Base-by-base conservation (phyloP, 441 rosid species). In the Mallotus repandus region DNA sequence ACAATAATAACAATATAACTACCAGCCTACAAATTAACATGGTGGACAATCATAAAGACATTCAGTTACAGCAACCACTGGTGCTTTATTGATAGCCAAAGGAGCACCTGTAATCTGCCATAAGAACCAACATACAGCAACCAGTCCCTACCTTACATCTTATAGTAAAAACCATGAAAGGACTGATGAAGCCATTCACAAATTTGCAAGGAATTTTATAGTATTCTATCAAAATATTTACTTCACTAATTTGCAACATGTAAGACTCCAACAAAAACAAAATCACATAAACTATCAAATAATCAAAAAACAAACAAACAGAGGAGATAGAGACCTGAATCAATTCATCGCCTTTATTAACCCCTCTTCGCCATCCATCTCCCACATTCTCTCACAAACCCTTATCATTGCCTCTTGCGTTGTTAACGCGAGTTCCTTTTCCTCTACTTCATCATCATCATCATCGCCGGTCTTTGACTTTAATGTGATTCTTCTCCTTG, bases 341-440 rank as follows among this genome's bases (percentile, higher is more conserved):
- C 75, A 90, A 75, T 66, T 83, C 62, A 64, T 87, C 95, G 25
- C 8, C 82, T 25, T 48, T 78, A 6, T 81, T 62, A 0, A 83
- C 89, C n/a, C n/a, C n/a, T n/a, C n/a, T n/a, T n/a, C n/a, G n/a
- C n/a, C n/a, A n/a, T n/a, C n/a, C n/a, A n/a, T n/a, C n/a, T 55
- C 84, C 96, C 96, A 90, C 66, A 89, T 79, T 68, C 86, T 81
- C 80, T 84, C 91, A 46, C 85, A 81, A 74, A 90, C 88, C 89
- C 84, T 87, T 71, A 90, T 25, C 29, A 25, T 1, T 25, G 91
- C 91, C 79, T 83, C 82, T 78, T 88, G 93, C 46, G 91, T 80
- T 35, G 79, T 73, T 41, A 91, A 88, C 15, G 84, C 86, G 5
- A 84, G 77, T 56, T 82, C 77, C 11, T 73, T 81, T 57, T 75